phyloP scores from a whole-genome alignment of 2,329 filamentous ascomycete species.

The Alternaria gansuensis region DNA sequence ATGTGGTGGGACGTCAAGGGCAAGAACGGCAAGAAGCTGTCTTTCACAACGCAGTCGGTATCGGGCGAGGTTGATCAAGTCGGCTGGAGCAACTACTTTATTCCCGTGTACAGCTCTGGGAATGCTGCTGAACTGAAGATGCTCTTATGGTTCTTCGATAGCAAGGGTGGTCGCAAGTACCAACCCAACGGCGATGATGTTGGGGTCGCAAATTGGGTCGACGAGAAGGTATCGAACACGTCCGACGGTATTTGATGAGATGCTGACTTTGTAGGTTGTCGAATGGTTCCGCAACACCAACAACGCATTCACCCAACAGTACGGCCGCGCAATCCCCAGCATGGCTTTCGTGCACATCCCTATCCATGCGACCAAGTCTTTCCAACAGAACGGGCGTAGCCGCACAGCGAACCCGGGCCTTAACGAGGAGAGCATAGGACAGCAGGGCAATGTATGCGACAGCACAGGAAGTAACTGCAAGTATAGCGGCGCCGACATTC shows the following conservation, averaged over 20 bases:
- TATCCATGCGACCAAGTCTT: conserved; percentile 35
- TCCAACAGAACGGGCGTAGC: conserved; percentile 60
- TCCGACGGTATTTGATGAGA: background rate
- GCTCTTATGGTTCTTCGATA: conserved; percentile 77
- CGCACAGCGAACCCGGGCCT: conserved; percentile 55
- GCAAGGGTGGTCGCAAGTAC: conserved; percentile 39
- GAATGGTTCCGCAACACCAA: conserved; percentile 39
- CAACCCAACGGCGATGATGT: conserved; percentile 29
- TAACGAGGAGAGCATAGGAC: conserved; percentile 36
- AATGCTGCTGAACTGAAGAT: conserved; percentile 54
- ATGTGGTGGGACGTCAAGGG: conserved; percentile 57
- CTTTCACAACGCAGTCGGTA: conserved; percentile 57
- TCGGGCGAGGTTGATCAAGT: conserved; percentile 46
- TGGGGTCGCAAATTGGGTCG: conserved; percentile 29
- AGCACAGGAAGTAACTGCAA: conserved; percentile 28
- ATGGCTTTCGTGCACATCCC: conserved; percentile 67
- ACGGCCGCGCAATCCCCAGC: conserved; percentile 56
- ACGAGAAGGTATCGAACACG: conserved; percentile 30
- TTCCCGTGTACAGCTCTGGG: conserved; percentile 58
- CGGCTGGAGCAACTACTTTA: conserved; percentile 62
- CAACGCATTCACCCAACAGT: conserved; percentile 29
- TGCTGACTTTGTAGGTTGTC: conserved; percentile 34
- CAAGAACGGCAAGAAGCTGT: conserved; percentile 55
- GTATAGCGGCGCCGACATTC: conserved; percentile 61
- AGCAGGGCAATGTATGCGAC: conserved; percentile 36